Base-by-base conservation (phyloP, 2,329 filamentous ascomycete genomes). In the Pezicula rhizophila region DNA sequence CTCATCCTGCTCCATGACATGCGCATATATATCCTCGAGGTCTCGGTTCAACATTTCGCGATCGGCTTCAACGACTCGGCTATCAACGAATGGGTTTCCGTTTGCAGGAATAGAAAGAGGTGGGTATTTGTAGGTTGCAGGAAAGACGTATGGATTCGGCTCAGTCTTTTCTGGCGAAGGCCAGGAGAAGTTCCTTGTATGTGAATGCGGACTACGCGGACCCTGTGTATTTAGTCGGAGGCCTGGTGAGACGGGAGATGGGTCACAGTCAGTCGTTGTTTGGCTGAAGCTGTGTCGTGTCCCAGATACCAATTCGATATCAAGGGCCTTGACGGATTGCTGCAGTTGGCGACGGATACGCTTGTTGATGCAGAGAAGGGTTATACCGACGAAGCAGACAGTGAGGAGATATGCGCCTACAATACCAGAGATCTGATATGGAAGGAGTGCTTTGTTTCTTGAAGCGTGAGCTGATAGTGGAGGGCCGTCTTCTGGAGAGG, bases 1-100 rank as follows among this genome's bases (percentile, higher is more conserved):
- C 50, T 78, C 80, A 61, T 96, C 91, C 59, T 95, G 87, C 66
- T 90, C 89, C 83, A 96, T 86, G 55, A 96, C 91, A 57, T 90
- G 86, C 53, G 84, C 89, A 69, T 96, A 97, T 65, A 97, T 82
- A 60, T 88, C 82, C 66, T 96, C 90, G 67, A 96, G 82, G 65
- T 96, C 87, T 56, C 84, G 76, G 66, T 93, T 84, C 54, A 88
- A 83, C 71, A 85, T 84, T 61, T 78, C 76, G 64, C 79, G 81
- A 68, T 96, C 88, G 52, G 80, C 78, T 51, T 85, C 79, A 20
- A 96, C 78, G 14, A 96, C 78, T 51, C 77, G 77, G 51, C 85
- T 82, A 65, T 96, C 89, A 51, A 96, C 87, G 18, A 80, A 82
- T 14, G 77, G 77, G 51, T 88, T 81, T 50, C 84, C 79, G 46